Conservation (phyloP, 306 rosid species). For the Casuarina cunninghamiana region DNA sequence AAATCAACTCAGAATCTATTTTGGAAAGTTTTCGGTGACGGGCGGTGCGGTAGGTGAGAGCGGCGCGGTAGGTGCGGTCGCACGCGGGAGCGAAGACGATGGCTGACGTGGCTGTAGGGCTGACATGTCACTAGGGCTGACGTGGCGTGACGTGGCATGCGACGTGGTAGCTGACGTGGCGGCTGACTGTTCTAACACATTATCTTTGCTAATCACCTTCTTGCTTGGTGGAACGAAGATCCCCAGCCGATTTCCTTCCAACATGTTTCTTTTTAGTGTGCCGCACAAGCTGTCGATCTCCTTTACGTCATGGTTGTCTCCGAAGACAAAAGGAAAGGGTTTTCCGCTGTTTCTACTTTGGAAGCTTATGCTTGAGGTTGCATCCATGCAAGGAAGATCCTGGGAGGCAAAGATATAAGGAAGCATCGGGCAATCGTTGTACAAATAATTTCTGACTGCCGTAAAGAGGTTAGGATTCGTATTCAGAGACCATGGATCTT, state of each 20-base stretch:
- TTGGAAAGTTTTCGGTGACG: no score
- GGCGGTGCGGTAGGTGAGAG: no score
- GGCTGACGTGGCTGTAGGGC: no score
- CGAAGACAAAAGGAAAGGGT: constrained; percentile 14
- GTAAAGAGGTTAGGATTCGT: constrained; percentile 38
- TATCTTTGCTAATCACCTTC: constrained; percentile 22
- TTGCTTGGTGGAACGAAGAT: constrained; percentile 27
- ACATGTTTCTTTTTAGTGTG: constrained; percentile 39
- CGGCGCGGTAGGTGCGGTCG: no score
- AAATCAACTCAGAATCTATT: no score
- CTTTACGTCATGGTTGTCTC: no score
- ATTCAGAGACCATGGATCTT: constrained; percentile 22
- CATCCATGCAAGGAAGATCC: constrained; percentile 25
- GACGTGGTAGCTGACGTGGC: no score
- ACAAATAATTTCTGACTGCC: constrained; percentile 32
- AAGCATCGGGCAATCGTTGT: constrained; percentile 58
- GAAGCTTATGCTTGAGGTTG: constrained; percentile 39
- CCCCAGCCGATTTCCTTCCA: constrained; percentile 30
- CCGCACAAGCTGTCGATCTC: no score
- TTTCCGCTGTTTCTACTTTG: constrained; percentile 22
- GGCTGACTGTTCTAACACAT: no score
- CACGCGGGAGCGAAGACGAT: no score
- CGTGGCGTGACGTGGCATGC: no score
- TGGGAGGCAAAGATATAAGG: constrained; percentile 59
- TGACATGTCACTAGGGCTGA: no score